These are phyloP conservation scores for Bipolaris bicolor DNA, from an alignment of 2,329 filamentous ascomycete genomes.

Conservation along the genomic window DNA sequence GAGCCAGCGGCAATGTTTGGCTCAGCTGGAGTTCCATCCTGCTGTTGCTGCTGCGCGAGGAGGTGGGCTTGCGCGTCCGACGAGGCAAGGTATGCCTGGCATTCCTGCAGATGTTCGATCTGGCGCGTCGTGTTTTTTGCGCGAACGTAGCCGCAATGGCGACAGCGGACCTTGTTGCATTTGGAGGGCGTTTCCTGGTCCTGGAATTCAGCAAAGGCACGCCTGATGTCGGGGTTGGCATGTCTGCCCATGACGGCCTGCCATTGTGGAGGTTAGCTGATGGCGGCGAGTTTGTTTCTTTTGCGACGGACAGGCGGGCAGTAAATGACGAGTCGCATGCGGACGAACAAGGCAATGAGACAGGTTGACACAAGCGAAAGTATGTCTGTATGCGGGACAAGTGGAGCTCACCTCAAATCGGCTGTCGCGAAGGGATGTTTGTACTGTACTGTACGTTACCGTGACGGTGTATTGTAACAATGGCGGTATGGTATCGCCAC, in stretches of 20 bases:
- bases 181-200: constrained; percentile 52
- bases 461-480: constrained; percentile 17
- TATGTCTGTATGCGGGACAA: constrained; percentile 6
- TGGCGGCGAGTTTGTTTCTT: background rate
- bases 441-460: constrained; percentile 10
- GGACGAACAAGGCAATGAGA: background rate
- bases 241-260: constrained; percentile 39
- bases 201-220: constrained; percentile 49
- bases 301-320: background rate
- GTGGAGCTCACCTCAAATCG: constrained; percentile 22
- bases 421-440: constrained; percentile 15
- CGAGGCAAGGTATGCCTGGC: constrained; percentile 53
- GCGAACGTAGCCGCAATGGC: constrained; percentile 57
- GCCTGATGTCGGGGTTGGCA: constrained; percentile 52
- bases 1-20: constrained; percentile 26
- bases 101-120: constrained; percentile 57
- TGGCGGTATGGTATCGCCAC: constrained; percentile 15
- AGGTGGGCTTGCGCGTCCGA: constrained; percentile 51
- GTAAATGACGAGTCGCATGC: background rate
- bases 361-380: background rate
- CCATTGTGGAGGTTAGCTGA: constrained; percentile 20
- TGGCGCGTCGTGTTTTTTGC: constrained; percentile 60
- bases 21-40: constrained; percentile 26
- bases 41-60: constrained; percentile 18
- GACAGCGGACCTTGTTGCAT: constrained; percentile 58